Evolutionary conservation across 805 yeast species (phyloP).

Genomic region (Torulaspora delbrueckii): DNA sequence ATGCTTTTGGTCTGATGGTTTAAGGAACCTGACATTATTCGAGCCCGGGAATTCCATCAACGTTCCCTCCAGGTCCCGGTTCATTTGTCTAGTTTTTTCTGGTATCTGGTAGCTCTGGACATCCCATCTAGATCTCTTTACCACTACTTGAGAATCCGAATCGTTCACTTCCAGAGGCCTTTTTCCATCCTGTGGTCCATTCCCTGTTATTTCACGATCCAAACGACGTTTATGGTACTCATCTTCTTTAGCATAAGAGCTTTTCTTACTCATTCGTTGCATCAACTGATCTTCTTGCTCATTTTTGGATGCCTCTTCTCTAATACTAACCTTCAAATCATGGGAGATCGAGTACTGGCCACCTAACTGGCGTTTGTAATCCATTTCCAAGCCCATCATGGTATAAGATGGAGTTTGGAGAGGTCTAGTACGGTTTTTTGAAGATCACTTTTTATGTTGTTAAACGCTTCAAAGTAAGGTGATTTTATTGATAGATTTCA

Average conservation of each 20-base stretch:
- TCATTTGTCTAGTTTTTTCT: conserved; percentile 37
- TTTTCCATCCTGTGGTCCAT: conserved; percentile 35
- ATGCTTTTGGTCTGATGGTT: conserved; percentile 63
- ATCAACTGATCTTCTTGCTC: conserved; percentile 33
- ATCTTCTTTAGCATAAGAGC: conserved; percentile 38
- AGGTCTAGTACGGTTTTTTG: background rate
- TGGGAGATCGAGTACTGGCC: conserved; percentile 41
- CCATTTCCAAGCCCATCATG: conserved; percentile 1
- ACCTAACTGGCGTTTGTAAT: conserved; percentile 27
- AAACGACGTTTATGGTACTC: conserved; percentile 45
- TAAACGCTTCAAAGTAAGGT: background rate
- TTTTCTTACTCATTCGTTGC: conserved; percentile 26
- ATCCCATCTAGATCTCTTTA: conserved; percentile 35
- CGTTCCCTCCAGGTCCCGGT: conserved; percentile 34
- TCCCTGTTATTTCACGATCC: conserved; percentile 31
- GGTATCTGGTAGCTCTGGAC: conserved; percentile 49
- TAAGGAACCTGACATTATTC: conserved; percentile 61
- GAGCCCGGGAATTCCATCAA: conserved; percentile 58
- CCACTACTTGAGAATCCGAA: conserved; percentile 19
- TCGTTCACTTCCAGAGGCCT: conserved; percentile 35
- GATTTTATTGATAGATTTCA: background rate
- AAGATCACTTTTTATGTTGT: background rate
- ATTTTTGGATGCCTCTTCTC: conserved; percentile 20
- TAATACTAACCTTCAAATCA: conserved; percentile 30
- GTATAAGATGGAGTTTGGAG: background rate